A percentile compares a stretch with the other conserved stretches of the same genome.
Conservation (phyloP, 371 early-diverging fungal species). For the Mortierella sp. region DNA sequence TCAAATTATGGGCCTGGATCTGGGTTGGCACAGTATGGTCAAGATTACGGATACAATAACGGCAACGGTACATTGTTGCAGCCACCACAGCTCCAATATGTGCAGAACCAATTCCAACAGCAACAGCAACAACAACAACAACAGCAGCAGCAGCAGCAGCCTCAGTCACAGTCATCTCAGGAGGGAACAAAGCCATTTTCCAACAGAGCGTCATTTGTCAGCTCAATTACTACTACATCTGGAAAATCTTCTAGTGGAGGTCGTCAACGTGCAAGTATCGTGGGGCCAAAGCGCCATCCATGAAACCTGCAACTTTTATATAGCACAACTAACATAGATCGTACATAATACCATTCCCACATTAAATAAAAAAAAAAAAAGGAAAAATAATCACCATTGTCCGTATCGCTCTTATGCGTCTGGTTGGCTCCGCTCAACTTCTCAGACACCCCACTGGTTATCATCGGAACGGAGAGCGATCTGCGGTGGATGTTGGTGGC, state of each 20-base stretch:
- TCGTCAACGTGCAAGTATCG: constrained; percentile 48
- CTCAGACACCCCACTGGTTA: too few relatives aligned
- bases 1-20: constrained; percentile 17
- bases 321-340: constrained; percentile 1
- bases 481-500: too few relatives aligned
- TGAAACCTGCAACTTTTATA: background rate
- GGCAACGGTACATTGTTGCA: constrained; percentile 38
- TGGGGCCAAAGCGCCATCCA: constrained; percentile 37
- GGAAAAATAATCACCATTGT: background rate
- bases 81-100: constrained; percentile 23
- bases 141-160: background rate
- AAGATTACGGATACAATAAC: constrained; percentile 32
- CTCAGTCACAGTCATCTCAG: constrained; percentile 1
- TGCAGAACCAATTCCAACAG: constrained; percentile 9
- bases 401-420: too few relatives aligned
- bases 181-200: constrained; percentile 19
- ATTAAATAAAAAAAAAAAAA: background rate
- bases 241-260: constrained; percentile 28
- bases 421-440: too few relatives aligned
- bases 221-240: constrained; percentile 42
- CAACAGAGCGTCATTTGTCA: constrained; percentile 44
- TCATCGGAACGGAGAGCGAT: too few relatives aligned
- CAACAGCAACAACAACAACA: constrained; percentile 21
- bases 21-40: constrained; percentile 39
- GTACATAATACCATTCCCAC: background rate